phyloP scores from a whole-genome alignment of 257 asterid species.

The Solanum peruvianum region DNA sequence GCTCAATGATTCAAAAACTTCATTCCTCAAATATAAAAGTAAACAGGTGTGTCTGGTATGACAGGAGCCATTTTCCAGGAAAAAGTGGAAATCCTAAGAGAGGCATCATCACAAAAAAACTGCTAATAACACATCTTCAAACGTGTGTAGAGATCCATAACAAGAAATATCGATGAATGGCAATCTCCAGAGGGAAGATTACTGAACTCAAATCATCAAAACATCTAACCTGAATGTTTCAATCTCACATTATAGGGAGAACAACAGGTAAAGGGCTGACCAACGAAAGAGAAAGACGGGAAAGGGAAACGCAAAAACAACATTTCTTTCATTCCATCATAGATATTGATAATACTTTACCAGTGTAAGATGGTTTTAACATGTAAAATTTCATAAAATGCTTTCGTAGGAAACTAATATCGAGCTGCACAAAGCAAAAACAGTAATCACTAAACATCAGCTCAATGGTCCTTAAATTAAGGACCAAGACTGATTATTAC shows the following conservation, averaged over 20 bases:
- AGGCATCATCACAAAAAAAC: background rate
- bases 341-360: background rate
- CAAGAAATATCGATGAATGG: background rate
- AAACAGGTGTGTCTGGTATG: background rate
- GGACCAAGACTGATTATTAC: background rate
- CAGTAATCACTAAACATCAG: background rate
- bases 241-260: background rate
- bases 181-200: background rate
- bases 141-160: background rate
- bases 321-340: background rate
- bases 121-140: background rate
- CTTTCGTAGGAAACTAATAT: background rate
- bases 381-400: background rate
- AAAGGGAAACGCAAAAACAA: background rate
- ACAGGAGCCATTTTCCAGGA: background rate
- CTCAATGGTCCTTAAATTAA: background rate
- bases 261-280: background rate
- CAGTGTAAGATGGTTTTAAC: background rate
- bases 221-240: background rate
- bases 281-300: background rate
- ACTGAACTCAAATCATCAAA: background rate
- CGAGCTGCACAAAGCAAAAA: background rate
- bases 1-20: background rate
- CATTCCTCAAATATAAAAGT: background rate
- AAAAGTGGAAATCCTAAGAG: background rate